phyloP scores from a whole-genome alignment of 2,329 filamentous ascomycete genomes.

The Catunica adiposa region DNA sequence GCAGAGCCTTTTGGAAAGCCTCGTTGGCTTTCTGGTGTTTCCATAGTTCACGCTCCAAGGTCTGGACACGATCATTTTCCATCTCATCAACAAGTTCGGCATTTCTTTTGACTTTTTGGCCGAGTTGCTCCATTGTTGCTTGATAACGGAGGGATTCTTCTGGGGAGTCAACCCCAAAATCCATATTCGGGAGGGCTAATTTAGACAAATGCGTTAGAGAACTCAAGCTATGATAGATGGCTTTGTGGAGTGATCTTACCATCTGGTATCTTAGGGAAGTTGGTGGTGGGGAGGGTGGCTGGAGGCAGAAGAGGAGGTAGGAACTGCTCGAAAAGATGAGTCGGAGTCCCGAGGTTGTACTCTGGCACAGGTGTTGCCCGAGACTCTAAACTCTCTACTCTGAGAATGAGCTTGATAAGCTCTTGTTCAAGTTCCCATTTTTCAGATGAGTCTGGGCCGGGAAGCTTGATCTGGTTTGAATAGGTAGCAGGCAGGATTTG shows the following conservation, averaged over 20 bases:
- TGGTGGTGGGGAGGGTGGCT: slow-evolving; percentile 18
- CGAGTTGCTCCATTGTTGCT: no score
- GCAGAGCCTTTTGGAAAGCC: slow-evolving; percentile 91
- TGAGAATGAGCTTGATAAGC: slow-evolving; percentile 57
- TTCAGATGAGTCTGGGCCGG: slow-evolving; percentile 56
- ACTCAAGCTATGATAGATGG: no score
- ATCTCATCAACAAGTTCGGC: slow-evolving; percentile 35
- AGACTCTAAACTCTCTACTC: slow-evolving; percentile 70
- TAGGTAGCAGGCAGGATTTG: slow-evolving; percentile 26
- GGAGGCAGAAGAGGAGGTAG: slow-evolving; percentile 32
- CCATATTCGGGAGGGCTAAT: no score
- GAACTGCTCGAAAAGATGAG: not conserved
- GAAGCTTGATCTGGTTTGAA: slow-evolving; percentile 46
- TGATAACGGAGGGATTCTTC: no score
- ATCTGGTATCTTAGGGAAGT: no score
- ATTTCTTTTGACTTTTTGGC: not conserved
- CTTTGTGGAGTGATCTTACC: no score
- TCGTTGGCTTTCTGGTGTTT: slow-evolving; percentile 98
- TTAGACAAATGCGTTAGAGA: no score
- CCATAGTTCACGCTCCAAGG: slow-evolving; percentile 80
- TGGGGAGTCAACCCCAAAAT: no score
- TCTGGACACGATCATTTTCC: slow-evolving; percentile 67
- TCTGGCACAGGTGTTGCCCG: slow-evolving; percentile 43
- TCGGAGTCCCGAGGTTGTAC: not conserved
- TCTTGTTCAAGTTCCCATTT: slow-evolving; percentile 72